A percentile compares a stretch with the other conserved stretches of the same genome.
Evolutionary conservation across 1,284 basidiomycete species (phyloP).

Genomic region (Pseudomicrostroma phylloplanum): DNA sequence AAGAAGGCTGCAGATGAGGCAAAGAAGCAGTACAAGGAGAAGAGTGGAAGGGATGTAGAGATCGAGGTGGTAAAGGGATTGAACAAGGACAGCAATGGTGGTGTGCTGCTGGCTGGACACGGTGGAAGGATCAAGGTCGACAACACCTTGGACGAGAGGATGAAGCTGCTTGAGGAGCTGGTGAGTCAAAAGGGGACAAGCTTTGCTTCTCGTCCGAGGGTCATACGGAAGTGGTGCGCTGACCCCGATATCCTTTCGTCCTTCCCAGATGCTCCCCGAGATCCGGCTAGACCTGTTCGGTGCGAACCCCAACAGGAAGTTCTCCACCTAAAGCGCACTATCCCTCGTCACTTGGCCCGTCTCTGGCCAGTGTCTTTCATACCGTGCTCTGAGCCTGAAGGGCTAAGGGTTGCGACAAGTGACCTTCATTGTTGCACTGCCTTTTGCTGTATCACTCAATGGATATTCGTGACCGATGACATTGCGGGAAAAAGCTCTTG

Average conservation of each 20-base stretch:
- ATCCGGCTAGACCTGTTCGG: slow-evolving; percentile 47
- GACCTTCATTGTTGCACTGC: too few species aligned
- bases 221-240: too few species aligned
- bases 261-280: slow-evolving; percentile 44
- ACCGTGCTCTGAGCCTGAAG: too few species aligned
- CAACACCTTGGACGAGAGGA: slow-evolving; percentile 49
- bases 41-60: slow-evolving; percentile 66
- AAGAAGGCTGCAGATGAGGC: slow-evolving; percentile 63
- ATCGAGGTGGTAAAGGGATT: slow-evolving; percentile 65
- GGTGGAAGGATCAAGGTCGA: slow-evolving; percentile 45
- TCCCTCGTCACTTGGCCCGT: too few species aligned
- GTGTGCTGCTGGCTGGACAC: slow-evolving; percentile 35
- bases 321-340: slow-evolving; percentile 10
- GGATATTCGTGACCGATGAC: too few species aligned
- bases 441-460: too few species aligned
- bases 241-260: background rate
- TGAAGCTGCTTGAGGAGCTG: slow-evolving; percentile 42
- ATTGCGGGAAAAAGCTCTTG: too few species aligned
- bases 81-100: slow-evolving; percentile 58
- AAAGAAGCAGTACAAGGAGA: slow-evolving; percentile 62
- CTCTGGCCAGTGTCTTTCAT: too few species aligned
- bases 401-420: too few species aligned
- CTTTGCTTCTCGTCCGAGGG: background rate
- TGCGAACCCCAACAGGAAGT: slow-evolving; percentile 47
- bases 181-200: slow-evolving; percentile 12